A percentile compares a stretch with the other conserved stretches of the same genome.
Evolutionary conservation across 495 filamentous ascomycete species (phyloP).

Genomic region (Penicillium parvum): DNA sequence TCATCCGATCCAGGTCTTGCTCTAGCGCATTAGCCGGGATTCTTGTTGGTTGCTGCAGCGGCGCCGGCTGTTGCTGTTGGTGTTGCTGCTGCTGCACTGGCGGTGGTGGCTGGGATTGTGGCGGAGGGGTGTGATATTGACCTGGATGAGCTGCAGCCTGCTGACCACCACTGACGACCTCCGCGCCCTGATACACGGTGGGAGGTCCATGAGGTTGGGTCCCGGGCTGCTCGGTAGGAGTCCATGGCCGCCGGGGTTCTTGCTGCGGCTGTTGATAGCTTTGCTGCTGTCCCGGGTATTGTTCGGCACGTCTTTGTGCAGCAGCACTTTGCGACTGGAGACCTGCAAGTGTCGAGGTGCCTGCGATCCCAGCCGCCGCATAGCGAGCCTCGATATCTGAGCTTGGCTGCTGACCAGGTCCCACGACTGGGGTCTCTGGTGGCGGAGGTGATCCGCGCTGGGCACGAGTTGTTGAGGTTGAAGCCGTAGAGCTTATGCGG

Average conservation of each 20-base stretch:
- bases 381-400: slow-evolving; percentile 86
- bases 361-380: slow-evolving; percentile 83
- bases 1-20: slow-evolving; percentile 83
- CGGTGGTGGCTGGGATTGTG: slow-evolving; percentile 23
- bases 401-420: slow-evolving; percentile 61
- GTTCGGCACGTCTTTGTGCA: slow-evolving; percentile 67
- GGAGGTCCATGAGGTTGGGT: slow-evolving; percentile 88
- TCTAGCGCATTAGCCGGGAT: slow-evolving; percentile 62
- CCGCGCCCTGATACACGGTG: slow-evolving; percentile 83
- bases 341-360: slow-evolving; percentile 71
- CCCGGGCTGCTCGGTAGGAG: slow-evolving; percentile 87
- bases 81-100: slow-evolving; percentile 16
- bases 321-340: slow-evolving; percentile 81
- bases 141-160: slow-evolving; percentile 28
- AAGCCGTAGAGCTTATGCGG: slow-evolving; percentile 80
- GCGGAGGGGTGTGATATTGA: slow-evolving; percentile 24
- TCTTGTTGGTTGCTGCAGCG: slow-evolving; percentile 23
- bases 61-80: slow-evolving; percentile 2
- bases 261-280: slow-evolving; percentile 41
- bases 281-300: slow-evolving; percentile 59
- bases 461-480: slow-evolving; percentile 87
- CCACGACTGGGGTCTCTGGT: slow-evolving; percentile 87
- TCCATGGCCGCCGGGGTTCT: slow-evolving; percentile 75
- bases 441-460: slow-evolving; percentile 91
- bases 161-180: slow-evolving; percentile 44